Base-by-base conservation (phyloP, 371 early-diverging fungal species). In the Rhizopus arrhizus region DNA sequence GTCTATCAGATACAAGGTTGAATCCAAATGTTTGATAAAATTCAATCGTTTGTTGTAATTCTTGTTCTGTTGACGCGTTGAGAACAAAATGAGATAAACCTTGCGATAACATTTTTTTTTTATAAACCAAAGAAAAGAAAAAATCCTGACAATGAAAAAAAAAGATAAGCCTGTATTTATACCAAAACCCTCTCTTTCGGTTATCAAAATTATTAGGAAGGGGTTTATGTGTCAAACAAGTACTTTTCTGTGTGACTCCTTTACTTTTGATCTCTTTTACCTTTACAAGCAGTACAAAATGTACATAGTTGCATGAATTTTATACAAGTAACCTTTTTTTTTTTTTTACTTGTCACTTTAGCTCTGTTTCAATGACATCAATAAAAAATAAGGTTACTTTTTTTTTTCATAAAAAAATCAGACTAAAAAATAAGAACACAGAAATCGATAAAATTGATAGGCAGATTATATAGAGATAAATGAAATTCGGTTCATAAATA, bases 11-110 rank as follows among this genome's bases (percentile, higher is more conserved):
- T 5, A 68, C 56, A 12, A 58, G 50, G 50, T 72, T 64, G 58
- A 88, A 86, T 12, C 90, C 91, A 45, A 90, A 62, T 15, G 64
- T 34, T 29, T 65, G 45, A 59, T 90, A 90, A 59, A 90, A 89
- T 2, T 62, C 63, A 10, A 83, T 52, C 0, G 85, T 73, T 16
- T 62, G 55, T 33, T 78, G 65, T 41, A 74, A 77, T 42, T 59
- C 56, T 12, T 58, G 64, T 33, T 53, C 50, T 35, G 59, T 62
- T 28, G 74, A 68, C 11, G 87, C 85, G 52, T 74, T 73, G 13
- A 87, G 68, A 11, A 80, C 75, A 52, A 88, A 59, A 61, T 87
- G 86, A 11, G 88, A 88, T 50, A 88, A 80, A 35, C 74, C 74
- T 62, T 70, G 65, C 51, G 68, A 56, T 51, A 63, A 57, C 64